phyloP scores from a whole-genome alignment of 202 grass and related monocot genomes.

The Saccharum hybrid region DNA sequence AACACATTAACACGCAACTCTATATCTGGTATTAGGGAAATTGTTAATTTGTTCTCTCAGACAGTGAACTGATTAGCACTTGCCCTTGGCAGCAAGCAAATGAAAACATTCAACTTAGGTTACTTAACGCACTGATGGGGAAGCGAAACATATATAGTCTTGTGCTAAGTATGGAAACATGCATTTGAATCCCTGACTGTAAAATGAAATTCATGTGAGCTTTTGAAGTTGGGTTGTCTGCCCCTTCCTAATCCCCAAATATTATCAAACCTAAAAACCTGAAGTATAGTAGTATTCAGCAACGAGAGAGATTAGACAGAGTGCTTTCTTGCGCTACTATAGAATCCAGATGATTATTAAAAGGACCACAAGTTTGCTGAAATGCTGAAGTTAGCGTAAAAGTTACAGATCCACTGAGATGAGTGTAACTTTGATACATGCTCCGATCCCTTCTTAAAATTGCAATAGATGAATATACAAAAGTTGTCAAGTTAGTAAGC shows the following conservation, averaged over 20 bases:
- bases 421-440: neutral
- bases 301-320: neutral
- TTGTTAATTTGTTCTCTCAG: neutral
- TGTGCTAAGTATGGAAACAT: neutral
- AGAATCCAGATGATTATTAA: neutral
- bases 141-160: constrained; percentile 1
- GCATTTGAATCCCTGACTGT: neutral
- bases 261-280: neutral
- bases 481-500: neutral
- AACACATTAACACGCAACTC: constrained; percentile 25
- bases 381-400: neutral
- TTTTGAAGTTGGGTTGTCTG: neutral
- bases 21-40: neutral
- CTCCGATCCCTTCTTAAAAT: neutral
- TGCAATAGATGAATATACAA: neutral
- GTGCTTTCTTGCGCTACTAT: neutral
- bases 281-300: neutral
- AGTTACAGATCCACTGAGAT: neutral
- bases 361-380: neutral
- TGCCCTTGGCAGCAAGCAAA: constrained; percentile 44
- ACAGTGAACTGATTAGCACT: neutral
- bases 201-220: neutral
- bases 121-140: constrained; percentile 14
- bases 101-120: constrained; percentile 1
- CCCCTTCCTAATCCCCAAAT: neutral